A percentile compares a stretch with the other conserved stretches of the same genome.
Evolutionary conservation across 169 alveolate genomes (phyloP).

Genomic region (Cryptosporidium felis): DNA sequence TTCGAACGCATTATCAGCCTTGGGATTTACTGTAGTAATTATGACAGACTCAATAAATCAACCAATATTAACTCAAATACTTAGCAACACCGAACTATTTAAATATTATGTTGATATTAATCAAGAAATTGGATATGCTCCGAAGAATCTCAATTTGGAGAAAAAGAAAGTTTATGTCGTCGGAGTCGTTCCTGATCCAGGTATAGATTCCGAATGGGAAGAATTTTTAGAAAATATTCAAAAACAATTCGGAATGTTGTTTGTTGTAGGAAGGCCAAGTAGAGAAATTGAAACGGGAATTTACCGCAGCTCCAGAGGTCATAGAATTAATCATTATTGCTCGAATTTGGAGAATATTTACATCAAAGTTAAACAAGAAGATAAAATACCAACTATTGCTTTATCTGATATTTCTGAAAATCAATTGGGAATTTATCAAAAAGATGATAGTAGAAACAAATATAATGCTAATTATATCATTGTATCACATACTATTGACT

Average conservation of each 20-base stretch:
- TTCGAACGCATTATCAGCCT: slow-evolving; percentile 55
- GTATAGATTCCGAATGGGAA: slow-evolving; percentile 58
- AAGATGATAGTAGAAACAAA: slow-evolving; percentile 45
- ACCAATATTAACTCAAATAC: slow-evolving; percentile 16
- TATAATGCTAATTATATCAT: slow-evolving; percentile 38
- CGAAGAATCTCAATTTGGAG: slow-evolving; percentile 21
- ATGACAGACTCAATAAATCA: slow-evolving; percentile 66
- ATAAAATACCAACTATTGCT: slow-evolving; percentile 34
- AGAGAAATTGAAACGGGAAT: slow-evolving; percentile 46
- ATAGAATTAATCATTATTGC: slow-evolving; percentile 67
- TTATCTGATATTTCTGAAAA: slow-evolving; percentile 37
- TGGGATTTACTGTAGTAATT: slow-evolving; percentile 53
- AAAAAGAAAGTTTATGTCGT: slow-evolving; percentile 30
- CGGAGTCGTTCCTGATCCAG: slow-evolving; percentile 70
- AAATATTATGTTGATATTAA: slow-evolving; percentile 38
- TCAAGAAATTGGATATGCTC: slow-evolving; percentile 64
- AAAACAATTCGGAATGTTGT: slow-evolving; percentile 1
- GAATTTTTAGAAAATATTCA: slow-evolving; percentile 33
- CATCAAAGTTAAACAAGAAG: slow-evolving; percentile 5
- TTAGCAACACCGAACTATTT: slow-evolving; percentile 1
- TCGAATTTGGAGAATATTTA: slow-evolving; percentile 32
- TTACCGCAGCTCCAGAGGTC: slow-evolving; percentile 30
- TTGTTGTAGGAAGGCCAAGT: slow-evolving; percentile 40
- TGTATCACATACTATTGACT: slow-evolving; percentile 47
- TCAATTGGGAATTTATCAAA: slow-evolving; percentile 31